These are phyloP conservation scores for Tolypocladium pustulatum DNA, from an alignment of 2,329 filamentous ascomycete genomes.

Conservation along the genomic window DNA sequence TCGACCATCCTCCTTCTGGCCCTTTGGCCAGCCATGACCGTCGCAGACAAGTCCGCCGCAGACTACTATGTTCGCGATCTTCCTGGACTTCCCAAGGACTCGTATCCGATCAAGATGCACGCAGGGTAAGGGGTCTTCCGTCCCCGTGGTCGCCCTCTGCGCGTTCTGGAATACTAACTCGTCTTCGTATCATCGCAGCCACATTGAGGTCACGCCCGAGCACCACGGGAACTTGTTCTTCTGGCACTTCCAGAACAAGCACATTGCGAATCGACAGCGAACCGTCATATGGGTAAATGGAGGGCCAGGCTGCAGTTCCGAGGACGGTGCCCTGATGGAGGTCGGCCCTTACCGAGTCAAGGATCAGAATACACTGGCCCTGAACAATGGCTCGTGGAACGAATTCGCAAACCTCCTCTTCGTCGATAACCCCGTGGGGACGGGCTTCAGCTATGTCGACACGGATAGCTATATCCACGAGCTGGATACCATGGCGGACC, in stretches of 20 bases:
- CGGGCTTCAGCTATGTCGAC: constrained; percentile 91
- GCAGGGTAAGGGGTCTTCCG: constrained; percentile 60
- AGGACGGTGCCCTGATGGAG: constrained; percentile 95
- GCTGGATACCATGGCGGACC: constrained; percentile 76
- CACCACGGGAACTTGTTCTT: constrained; percentile 94
- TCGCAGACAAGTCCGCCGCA: constrained; percentile 31
- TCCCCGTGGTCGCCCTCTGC: background rate
- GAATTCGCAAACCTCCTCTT: constrained; percentile 97
- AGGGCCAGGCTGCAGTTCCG: constrained; percentile 91
- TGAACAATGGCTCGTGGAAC: constrained; percentile 96
- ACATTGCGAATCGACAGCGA: constrained; percentile 83
- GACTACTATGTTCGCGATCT: constrained; percentile 86
- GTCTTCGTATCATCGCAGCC: constrained; percentile 39
- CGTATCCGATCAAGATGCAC: constrained; percentile 87
- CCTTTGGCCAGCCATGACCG: constrained; percentile 28
- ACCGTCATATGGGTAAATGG: constrained; percentile 97
- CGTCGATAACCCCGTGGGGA: constrained; percentile 93
- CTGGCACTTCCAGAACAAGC: constrained; percentile 93
- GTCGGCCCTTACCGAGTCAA: constrained; percentile 85
- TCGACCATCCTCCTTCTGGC: constrained; percentile 24
- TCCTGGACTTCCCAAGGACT: constrained; percentile 66
- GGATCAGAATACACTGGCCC: constrained; percentile 57
- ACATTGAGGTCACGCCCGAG: constrained; percentile 79
- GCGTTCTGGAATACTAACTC: constrained; percentile 10
- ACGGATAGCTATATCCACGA: constrained; percentile 80